Evolutionary conservation across 805 yeast genomes (phyloP), one percentile per base, ranked within the genome.

Genomic region (Metschnikowia borealis): DNA sequence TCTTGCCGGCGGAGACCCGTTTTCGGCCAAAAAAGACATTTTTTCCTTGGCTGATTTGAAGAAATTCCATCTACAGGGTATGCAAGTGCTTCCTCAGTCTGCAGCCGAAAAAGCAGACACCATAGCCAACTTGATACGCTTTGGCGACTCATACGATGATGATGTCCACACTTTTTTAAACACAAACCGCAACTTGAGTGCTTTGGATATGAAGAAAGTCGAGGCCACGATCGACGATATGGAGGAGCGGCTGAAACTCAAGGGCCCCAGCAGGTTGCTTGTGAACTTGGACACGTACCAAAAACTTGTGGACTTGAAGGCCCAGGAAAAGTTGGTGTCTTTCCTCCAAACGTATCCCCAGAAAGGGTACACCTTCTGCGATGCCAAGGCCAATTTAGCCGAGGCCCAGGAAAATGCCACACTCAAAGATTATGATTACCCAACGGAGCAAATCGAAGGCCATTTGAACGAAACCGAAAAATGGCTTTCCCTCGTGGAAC

Each of bases 1-100:
- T n/a, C 61, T 63, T 15, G 56, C 61, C 11, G 78, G 78, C 2
- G 72, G 68, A 3, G 76, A 73, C 50, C 78, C 77, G 0, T 69
- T 64, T 44, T 56, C 58, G 13, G 73, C 69, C 38, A 68, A 62
- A 47, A 70, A 69, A 38, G 69, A 64, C 36, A 62, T 67, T 2
- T 73, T 70, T 50, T 58, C 69, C 3, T 54, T 74, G 20, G 54
- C 51, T 1, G 63, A 73, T 45, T 55, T 74, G 38, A 52, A 54
- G 41, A 51, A 49, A 1, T 70, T 72, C 45, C 64, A 62, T 32
- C 53, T 58, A 1, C 53, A 54, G 11, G 77, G 77, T 4, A 38
- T 61, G 17, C 47, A 57, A 20, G 55, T 67, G 4, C 58, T 74
- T 34, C 62, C 69, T 1, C 40, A 38, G 5, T 61, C 71, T 11